Base-by-base conservation (phyloP, 2,329 filamentous ascomycete species). In the Hypoxylon sp. region DNA sequence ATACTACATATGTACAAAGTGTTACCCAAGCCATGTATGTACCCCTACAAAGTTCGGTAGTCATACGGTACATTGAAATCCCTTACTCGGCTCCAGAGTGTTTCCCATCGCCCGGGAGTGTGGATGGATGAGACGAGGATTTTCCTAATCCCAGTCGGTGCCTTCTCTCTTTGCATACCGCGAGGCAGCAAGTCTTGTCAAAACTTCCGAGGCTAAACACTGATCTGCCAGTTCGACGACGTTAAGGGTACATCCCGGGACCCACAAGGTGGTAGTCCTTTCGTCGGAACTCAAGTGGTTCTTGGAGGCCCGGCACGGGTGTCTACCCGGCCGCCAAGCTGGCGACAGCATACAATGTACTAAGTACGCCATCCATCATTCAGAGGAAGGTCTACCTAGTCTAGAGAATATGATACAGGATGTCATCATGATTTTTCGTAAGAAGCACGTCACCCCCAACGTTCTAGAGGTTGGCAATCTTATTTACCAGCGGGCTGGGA, bases 401-500 rank as follows among this genome's bases (percentile, higher is more conserved):
- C 7, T 44, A 44, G 25, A 5, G 6, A 3, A 42, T 14, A 31
- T n/a, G 10, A n/a, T 48, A 57, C 27, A 11, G 14, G 54, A 57
- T 42, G 22, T 17, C 10, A 49, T 53, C 2, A 42, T 31, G 51
- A 53, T 58, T 42, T 54, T 54, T 61, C 64, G 30, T 48, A 46
- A 35, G 10, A 60, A 27, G 42, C 55, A 61, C 37, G 27, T 56
- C 42, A 35, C 46, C 35, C 59, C 50, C 53, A 57, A 31, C 44
- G 30, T 33, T 27, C 22, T 50, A 42, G 48, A 31, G 51, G 59
- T 49, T 59, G 53, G 48, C 53, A 48, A 61, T 60, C 58, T 55
- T 48, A 55, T 51, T 40, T 69, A 66, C 68, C 65, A 61, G 40
- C 40, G 63, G 49, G 13, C 40, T 31, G 65, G 65, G 35, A 61